Conservation (phyloP, 208 protist species). For the Balamuthia mandrillaris region DNA sequence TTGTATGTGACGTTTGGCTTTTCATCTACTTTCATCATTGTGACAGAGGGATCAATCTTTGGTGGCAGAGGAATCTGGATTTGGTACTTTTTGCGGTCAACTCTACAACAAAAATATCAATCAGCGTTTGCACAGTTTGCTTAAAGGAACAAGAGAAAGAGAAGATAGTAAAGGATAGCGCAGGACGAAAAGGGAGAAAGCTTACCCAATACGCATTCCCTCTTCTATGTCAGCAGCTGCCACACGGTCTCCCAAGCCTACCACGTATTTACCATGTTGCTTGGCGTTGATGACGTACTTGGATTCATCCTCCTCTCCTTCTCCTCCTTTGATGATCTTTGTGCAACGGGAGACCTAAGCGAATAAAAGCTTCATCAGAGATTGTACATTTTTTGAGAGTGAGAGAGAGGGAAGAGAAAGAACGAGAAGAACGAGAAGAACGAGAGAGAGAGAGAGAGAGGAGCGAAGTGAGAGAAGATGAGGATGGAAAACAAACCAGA, state of each 20-base stretch:
- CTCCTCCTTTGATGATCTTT: slow-evolving; percentile 95
- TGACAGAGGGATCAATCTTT: slow-evolving; percentile 98
- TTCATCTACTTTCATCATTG: slow-evolving; percentile 99
- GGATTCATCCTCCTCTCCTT: slow-evolving; percentile 79
- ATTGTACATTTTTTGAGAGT: too few species aligned
- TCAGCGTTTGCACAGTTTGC: not conserved
- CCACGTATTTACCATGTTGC: slow-evolving; percentile 99
- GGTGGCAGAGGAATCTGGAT: slow-evolving; percentile 99
- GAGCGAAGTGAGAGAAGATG: not conserved
- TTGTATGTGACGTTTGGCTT: slow-evolving; percentile 99
- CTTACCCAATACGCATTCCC: slow-evolving; percentile 96
- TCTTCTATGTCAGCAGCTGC: slow-evolving; percentile 99
- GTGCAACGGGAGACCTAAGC: slow-evolving; percentile 92
- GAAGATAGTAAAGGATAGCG: not conserved
- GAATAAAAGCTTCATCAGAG: not conserved
- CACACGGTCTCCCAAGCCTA: slow-evolving; percentile 96
- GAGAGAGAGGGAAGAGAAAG: too few species aligned
- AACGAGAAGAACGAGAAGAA: too few species aligned
- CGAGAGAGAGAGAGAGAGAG: too few species aligned
- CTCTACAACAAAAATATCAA: slow-evolving; percentile 63
- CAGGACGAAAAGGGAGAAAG: not conserved
- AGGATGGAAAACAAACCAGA: slow-evolving; percentile 72
- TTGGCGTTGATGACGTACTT: slow-evolving; percentile 97
- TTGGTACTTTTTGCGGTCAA: slow-evolving; percentile 96
- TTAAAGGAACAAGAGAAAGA: not conserved